Evolutionary conservation across 2,329 filamentous ascomycete genomes (phyloP).

Genomic region (Sporothrix phasma): DNA sequence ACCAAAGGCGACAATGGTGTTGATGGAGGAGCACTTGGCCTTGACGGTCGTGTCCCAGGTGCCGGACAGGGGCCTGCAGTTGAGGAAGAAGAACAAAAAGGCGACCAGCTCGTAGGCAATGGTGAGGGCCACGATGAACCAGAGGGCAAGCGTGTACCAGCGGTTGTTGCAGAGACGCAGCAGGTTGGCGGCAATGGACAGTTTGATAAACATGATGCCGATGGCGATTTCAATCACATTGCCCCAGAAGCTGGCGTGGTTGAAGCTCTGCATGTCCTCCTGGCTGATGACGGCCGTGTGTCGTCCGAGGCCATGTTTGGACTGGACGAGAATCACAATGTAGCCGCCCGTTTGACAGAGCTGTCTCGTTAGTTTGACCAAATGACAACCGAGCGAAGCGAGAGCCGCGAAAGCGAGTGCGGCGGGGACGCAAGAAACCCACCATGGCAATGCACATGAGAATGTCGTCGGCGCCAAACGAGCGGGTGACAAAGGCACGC

Average conservation of each 20-base stretch:
- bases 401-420: background rate
- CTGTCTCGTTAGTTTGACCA: no score
- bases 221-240: conserved; percentile 33
- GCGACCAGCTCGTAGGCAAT: conserved; percentile 20
- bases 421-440: background rate
- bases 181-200: conserved; percentile 20
- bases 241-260: conserved; percentile 36
- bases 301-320: conserved; percentile 36
- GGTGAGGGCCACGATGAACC: conserved; percentile 20
- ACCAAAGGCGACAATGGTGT: conserved; percentile 28
- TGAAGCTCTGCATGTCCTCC: no score
- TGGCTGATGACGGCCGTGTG: conserved; percentile 34
- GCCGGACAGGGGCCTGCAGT: conserved; percentile 21
- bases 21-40: conserved; percentile 18
- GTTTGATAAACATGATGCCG: conserved; percentile 19
- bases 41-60: conserved; percentile 19
- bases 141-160: conserved; percentile 23
- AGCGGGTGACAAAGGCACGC: background rate
- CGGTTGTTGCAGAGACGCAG: conserved; percentile 19
- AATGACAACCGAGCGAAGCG: background rate
- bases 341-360: conserved; percentile 24
- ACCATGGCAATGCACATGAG: conserved; percentile 6
- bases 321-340: conserved; percentile 33
- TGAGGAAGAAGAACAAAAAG: conserved; percentile 20
- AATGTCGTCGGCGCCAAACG: conserved; percentile 7